These are phyloP conservation scores for Phialophora tarda DNA, from an alignment of 2,329 filamentous ascomycete species.

Conservation along the genomic window DNA sequence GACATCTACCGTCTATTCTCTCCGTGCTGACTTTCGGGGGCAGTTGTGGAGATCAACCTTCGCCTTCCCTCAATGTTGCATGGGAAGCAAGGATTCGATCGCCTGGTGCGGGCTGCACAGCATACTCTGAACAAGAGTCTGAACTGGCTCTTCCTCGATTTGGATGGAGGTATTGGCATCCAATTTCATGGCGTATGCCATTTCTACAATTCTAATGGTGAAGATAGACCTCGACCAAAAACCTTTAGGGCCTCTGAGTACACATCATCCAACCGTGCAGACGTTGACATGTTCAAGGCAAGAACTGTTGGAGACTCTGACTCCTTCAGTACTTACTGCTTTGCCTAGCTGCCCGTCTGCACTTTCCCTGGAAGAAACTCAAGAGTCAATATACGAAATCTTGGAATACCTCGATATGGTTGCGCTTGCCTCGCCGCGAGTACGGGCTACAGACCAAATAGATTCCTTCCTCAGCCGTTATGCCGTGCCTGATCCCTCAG, in stretches of 20 bases:
- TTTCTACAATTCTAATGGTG: not conserved
- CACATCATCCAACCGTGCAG: slow-evolving; percentile 47
- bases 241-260: slow-evolving; percentile 14
- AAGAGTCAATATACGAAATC: slow-evolving; percentile 64
- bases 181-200: not conserved
- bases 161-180: slow-evolving; percentile 10
- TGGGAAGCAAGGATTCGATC: slow-evolving; percentile 82
- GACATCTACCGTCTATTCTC: not conserved
- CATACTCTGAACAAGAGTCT: slow-evolving; percentile 69
- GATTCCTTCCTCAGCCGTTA: slow-evolving; percentile 37
- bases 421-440: slow-evolving; percentile 50
- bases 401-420: slow-evolving; percentile 69
- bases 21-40: not conserved
- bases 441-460: slow-evolving; percentile 39
- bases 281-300: slow-evolving; percentile 41
- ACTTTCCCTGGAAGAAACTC: slow-evolving; percentile 56
- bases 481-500: slow-evolving; percentile 43
- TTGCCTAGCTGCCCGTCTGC: not conserved
- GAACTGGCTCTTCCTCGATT: slow-evolving; percentile 31
- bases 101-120: slow-evolving; percentile 76
- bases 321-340: slow-evolving; percentile 15
- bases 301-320: slow-evolving; percentile 40
- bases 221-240: not conserved
- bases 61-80: slow-evolving; percentile 75
- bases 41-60: slow-evolving; percentile 79